These are phyloP conservation scores for Trypanosoma rangeli DNA, from an alignment of 208 protist species.

Conservation along the genomic window DNA sequence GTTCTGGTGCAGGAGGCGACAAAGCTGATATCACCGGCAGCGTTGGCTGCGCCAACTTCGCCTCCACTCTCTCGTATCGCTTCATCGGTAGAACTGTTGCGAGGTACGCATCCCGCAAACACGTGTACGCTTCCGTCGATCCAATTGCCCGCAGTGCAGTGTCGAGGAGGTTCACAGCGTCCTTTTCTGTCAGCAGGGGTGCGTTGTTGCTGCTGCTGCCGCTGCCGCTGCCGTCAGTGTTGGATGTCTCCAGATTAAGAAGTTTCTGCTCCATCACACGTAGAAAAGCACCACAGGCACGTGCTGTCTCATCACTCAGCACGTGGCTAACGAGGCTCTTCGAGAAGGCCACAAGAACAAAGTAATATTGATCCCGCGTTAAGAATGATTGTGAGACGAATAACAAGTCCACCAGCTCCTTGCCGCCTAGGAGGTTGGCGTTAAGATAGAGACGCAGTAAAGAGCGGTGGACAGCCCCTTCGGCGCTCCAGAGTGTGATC, in stretches of 20 bases:
- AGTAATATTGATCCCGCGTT: slow-evolving; percentile 57
- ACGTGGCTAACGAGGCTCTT: slow-evolving; percentile 42
- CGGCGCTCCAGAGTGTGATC: slow-evolving; percentile 43
- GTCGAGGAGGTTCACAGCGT: slow-evolving; percentile 26
- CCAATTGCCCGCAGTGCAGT: slow-evolving; percentile 20
- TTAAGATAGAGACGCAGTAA: slow-evolving; percentile 74
- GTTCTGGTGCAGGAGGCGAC: not conserved
- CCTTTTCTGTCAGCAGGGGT: slow-evolving; percentile 23
- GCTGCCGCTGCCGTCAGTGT: not conserved
- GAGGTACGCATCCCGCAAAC: slow-evolving; percentile 56
- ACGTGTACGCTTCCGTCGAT: slow-evolving; percentile 36
- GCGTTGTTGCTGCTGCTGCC: not conserved
- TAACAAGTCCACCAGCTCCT: slow-evolving; percentile 29
- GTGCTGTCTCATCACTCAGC: slow-evolving; percentile 57
- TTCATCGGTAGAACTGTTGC: not conserved
- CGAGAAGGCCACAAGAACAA: slow-evolving; percentile 41
- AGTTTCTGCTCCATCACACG: slow-evolving; percentile 49
- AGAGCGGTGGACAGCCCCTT: slow-evolving; percentile 62
- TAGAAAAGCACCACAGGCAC: slow-evolving; percentile 62
- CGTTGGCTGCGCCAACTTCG: slow-evolving; percentile 17
- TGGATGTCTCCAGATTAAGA: not conserved
- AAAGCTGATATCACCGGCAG: slow-evolving; percentile 2
- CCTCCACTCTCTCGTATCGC: slow-evolving; percentile 25
- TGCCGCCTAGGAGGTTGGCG: slow-evolving; percentile 55
- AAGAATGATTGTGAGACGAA: slow-evolving; percentile 19